These are phyloP conservation scores for Agrocybe chaxingu DNA, from an alignment of 768 basidiomycete species.

Conservation along the genomic window DNA sequence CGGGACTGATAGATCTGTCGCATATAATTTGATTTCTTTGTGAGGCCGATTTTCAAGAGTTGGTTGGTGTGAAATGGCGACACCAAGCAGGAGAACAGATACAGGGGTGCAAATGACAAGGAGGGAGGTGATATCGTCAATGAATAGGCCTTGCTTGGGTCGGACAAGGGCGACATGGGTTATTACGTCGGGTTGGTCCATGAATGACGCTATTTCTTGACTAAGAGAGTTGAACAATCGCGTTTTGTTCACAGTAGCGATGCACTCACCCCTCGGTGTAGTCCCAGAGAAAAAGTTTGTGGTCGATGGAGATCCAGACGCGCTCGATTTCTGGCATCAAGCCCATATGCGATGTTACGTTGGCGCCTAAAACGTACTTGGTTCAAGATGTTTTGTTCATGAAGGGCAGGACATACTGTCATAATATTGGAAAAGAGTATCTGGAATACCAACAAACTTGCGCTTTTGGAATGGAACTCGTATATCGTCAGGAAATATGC, in stretches of 20 bases:
- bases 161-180: conserved; percentile 84
- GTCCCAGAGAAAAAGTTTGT: conserved; percentile 95
- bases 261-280: conserved; percentile 82
- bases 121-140: conserved; percentile 86
- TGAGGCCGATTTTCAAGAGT: conserved; percentile 39
- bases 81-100: conserved; percentile 79
- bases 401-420: conserved; percentile 47
- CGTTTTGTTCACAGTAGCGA: background rate
- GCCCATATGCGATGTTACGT: conserved; percentile 81
- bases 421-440: conserved; percentile 74
- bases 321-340: conserved; percentile 90
- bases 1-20: conserved; percentile 77
- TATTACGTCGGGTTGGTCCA: conserved; percentile 88
- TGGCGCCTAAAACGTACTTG: conserved; percentile 43
- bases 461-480: conserved; percentile 80
- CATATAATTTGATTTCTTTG: conserved; percentile 84
- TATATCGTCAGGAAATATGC: conserved; percentile 71
- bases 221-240: conserved; percentile 31
- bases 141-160: conserved; percentile 83
- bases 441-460: conserved; percentile 73
- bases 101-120: conserved; percentile 89
- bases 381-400: background rate
- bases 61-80: conserved; percentile 52
- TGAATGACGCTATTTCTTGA: conserved; percentile 89
- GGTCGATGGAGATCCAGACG: conserved; percentile 94